Base-by-base conservation (phyloP, 768 basidiomycete genomes). In the Pleurotus giganteus region DNA sequence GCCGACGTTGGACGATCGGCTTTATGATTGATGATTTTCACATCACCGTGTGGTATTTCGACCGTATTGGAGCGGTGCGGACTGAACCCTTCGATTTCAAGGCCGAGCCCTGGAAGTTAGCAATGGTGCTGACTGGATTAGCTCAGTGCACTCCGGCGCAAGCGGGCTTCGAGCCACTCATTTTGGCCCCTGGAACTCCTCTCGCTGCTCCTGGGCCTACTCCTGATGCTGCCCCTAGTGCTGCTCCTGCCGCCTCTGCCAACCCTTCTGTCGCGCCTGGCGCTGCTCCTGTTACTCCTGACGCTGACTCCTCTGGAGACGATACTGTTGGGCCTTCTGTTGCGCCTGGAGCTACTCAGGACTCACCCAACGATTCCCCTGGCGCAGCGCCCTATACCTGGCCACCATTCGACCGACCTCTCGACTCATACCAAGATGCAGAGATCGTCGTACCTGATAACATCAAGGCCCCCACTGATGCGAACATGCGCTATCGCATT, bases 31-130 rank as follows among this genome's bases (percentile, higher is more conserved):
- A 37, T 32, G 23, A 50, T 19, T 50, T 50, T 24, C 13, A 11
- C 15, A 32, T 50, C n/a, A 36, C 49, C 28, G 7, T 50, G 19
- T 50, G 49, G 49, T 50, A 50, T 26, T 50, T 50, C 15, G 49
- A 50, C n/a, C 19, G 49, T 2, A 37, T 50, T n/a, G 49, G 49
- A 3, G 49, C 49, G 6, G 36, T 50, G 21, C 28, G 17, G 4
- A 50, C 49, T 5, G 31, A 50, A 21, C 29, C 31, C 2, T 50
- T 50, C 49, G 49, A 50, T 17, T 50, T 50, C 11, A 26, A 12
- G 11, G 23, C 34, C 2, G 13, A 32, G 12, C 49, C 32, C 13
- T 50, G 32, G 34, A 50, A 37, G 6, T 23, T 50, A 23, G 49
- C 31, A 11, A 11, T 50, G 21, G 6, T 50, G 15, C 9, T 32